Evolutionary conservation across 140 eudicot species (phyloP).

Genomic region (Flaveria floridana): DNA sequence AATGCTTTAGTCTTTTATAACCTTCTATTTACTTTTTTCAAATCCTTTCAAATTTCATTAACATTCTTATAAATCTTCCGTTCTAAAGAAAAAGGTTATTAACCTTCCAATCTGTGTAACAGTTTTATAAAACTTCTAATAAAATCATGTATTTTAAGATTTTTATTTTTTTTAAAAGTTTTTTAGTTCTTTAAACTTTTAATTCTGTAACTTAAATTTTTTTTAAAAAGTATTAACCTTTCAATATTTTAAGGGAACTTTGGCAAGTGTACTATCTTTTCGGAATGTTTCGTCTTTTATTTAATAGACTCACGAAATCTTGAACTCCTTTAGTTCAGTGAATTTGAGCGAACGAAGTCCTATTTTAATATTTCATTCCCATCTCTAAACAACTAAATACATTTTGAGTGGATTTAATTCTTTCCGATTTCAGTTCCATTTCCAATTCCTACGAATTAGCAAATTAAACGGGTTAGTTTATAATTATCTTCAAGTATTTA

Average conservation of each 20-base stretch:
- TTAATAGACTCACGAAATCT: not conserved
- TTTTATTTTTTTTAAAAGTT: not conserved
- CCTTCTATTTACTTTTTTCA: not conserved
- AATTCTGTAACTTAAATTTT: not conserved
- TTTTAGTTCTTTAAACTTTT: not conserved
- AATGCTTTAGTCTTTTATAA: not conserved
- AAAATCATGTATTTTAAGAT: not conserved
- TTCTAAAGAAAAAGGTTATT: not conserved
- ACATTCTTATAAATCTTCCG: not conserved
- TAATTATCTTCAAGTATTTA: not conserved
- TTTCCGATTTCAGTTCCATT: not conserved
- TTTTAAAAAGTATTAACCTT: too few relatives aligned
- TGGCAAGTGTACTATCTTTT: not conserved
- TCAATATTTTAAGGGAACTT: not conserved
- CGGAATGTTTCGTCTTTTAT: not conserved
- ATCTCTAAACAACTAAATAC: not conserved
- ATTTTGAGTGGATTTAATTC: not conserved
- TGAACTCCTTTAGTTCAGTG: not conserved
- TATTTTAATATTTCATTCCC: not conserved
- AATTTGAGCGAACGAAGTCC: not conserved
- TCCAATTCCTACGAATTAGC: not conserved
- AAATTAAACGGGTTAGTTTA: not conserved
- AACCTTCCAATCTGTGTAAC: not conserved
- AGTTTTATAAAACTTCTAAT: not conserved
- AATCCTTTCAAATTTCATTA: not conserved